Evolutionary conservation across 495 filamentous ascomycete genomes (phyloP).

Genomic region (Trichoderma asperelloides): DNA sequence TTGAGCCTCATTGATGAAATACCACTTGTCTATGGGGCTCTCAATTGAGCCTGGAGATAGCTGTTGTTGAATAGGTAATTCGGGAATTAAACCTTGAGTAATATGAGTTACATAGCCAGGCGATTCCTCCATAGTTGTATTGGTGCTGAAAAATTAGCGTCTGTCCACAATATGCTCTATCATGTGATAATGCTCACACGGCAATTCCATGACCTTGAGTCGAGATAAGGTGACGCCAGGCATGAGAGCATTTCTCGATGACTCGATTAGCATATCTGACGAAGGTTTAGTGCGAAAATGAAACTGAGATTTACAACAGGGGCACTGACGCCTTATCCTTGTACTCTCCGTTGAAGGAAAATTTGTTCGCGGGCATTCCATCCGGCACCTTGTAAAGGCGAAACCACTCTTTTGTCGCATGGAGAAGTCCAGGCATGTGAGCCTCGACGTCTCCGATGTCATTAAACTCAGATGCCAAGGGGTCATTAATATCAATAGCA

Average conservation of each 20-base stretch:
- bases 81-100: conserved; percentile 53
- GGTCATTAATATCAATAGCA: conserved; percentile 96
- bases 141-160: conserved; percentile 49
- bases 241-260: conserved; percentile 88
- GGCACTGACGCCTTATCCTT: conserved; percentile 87
- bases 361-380: conserved; percentile 99
- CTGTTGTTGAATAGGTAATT: conserved; percentile 67
- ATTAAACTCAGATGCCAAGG: conserved; percentile 89
- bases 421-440: conserved; percentile 89
- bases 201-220: conserved; percentile 63
- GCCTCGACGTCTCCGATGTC: conserved; percentile 98
- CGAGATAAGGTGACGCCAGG: conserved; percentile 92
- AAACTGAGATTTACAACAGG: neutral
- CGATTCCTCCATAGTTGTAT: conserved; percentile 63
- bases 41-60: conserved; percentile 81
- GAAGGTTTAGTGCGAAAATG: conserved; percentile 18
- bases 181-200: conserved; percentile 53
- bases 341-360: conserved; percentile 99
- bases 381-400: conserved; percentile 99
- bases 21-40: conserved; percentile 98
- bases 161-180: conserved; percentile 3
- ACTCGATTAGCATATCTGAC: conserved; percentile 81
- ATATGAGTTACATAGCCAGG: conserved; percentile 41
- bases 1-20: conserved; percentile 98
- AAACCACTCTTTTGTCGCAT: conserved; percentile 99